Conservation (phyloP, 352 stramenopile genomes). For the Phytophthora boehmeriae region DNA sequence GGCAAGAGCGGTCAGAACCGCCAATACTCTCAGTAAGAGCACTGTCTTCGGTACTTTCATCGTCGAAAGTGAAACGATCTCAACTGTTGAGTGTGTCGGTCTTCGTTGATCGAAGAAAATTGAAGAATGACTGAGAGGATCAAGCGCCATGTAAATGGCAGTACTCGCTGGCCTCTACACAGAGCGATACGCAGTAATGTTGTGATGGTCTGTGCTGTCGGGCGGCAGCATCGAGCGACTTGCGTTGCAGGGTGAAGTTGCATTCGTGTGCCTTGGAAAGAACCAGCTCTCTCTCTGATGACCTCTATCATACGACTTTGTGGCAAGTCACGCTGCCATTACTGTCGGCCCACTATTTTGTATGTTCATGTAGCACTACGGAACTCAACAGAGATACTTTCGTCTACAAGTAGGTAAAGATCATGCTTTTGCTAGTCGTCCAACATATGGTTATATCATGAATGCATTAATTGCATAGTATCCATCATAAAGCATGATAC, state of each 20-base stretch:
- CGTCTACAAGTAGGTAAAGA: not conserved
- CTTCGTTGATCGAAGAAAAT: constrained; percentile 27
- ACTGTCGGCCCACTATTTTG: no score
- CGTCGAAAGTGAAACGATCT: not conserved
- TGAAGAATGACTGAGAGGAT: constrained; percentile 21
- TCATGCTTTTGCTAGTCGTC: no score
- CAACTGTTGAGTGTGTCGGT: constrained; percentile 4
- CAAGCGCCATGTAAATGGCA: not conserved
- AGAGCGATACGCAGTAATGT: not conserved
- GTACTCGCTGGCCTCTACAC: not conserved
- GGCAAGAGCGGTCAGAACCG: constrained; percentile 6
- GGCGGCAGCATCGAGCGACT: no score
- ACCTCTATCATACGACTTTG: no score
- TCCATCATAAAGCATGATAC: no score
- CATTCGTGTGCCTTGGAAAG: no score
- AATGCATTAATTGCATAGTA: no score
- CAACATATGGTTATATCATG: no score
- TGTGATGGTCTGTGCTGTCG: no score
- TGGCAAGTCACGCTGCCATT: no score
- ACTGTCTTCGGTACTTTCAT: constrained; percentile 20
- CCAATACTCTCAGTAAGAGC: constrained; percentile 10
- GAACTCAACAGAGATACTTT: not conserved
- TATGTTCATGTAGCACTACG: not conserved
- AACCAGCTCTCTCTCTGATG: no score
- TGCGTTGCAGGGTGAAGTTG: no score